Percentiles rank a stretch among this genome's conserved stretches.
Conservation (phyloP, 768 basidiomycete species). For the Boletus coccyginus region DNA sequence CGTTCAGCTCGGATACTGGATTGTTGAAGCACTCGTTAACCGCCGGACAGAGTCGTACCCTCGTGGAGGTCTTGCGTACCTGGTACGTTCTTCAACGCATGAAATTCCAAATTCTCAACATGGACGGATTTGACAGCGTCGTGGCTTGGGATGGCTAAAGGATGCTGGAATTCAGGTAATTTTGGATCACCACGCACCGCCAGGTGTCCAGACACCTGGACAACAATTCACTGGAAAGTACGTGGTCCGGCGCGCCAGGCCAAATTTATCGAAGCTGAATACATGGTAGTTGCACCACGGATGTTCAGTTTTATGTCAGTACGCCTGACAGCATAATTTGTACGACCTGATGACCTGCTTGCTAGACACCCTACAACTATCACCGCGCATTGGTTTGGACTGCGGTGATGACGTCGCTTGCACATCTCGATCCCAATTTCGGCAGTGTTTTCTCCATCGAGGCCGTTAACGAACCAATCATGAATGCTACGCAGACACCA, state of each 20-base stretch:
- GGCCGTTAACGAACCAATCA: conserved; percentile 77
- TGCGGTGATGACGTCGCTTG: conserved; percentile 69
- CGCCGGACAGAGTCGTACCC: conserved; percentile 60
- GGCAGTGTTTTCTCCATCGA: conserved; percentile 65
- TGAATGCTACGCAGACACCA: conserved; percentile 66
- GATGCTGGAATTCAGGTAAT: conserved; percentile 64
- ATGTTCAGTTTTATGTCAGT: conserved; percentile 73
- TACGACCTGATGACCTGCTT: conserved; percentile 1
- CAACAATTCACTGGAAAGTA: conserved; percentile 73
- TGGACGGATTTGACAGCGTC: conserved; percentile 40
- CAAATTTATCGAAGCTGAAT: conserved; percentile 1
- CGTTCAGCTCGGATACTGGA: conserved; percentile 75
- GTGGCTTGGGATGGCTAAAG: conserved; percentile 58
- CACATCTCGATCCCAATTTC: conserved; percentile 70
- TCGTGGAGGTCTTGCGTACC: conserved; percentile 61
- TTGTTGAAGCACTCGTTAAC: conserved; percentile 70
- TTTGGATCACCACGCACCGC: conserved; percentile 68
- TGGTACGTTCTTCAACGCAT: conserved; percentile 42
- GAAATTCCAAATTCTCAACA: background rate
- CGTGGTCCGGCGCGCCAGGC: conserved; percentile 10
- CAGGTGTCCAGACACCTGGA: conserved; percentile 59
- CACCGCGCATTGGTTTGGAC: conserved; percentile 80
- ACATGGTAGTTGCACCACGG: conserved; percentile 53
- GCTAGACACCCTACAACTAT: conserved; percentile 64
- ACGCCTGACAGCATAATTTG: background rate